Conservation (phyloP, 164 flowering plant genomes). For the Dillenia turbinata region DNA sequence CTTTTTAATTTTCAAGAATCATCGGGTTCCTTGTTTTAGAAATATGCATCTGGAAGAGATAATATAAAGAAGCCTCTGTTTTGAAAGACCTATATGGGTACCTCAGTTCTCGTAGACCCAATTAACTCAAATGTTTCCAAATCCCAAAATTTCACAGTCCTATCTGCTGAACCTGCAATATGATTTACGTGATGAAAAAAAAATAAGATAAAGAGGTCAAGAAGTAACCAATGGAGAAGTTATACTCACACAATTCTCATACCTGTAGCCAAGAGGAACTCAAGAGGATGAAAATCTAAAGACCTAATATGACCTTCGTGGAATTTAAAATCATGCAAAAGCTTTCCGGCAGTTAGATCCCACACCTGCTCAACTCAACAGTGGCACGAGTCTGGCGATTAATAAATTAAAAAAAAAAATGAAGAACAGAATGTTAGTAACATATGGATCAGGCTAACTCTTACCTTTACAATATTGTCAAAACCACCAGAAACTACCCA, state of each 20-base stretch:
- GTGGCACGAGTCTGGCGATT: neutral
- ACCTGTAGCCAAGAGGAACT: constrained; percentile 92
- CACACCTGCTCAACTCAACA: constrained; percentile 45
- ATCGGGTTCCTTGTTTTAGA: too few species aligned
- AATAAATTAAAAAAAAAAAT: neutral
- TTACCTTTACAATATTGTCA: constrained; percentile 82
- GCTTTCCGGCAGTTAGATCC: constrained; percentile 97
- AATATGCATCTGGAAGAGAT: too few species aligned
- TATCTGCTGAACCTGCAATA: constrained; percentile 66
- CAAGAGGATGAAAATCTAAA: constrained; percentile 82
- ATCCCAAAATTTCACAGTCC: constrained; percentile 79
- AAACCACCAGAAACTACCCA: constrained; percentile 95
- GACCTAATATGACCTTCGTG: constrained; percentile 77
- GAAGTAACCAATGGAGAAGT: neutral
- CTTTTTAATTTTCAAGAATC: too few species aligned
- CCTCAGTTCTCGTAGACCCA: constrained; percentile 74
- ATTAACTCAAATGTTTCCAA: constrained; percentile 76
- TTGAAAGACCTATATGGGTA: constrained; percentile 8
- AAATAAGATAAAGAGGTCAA: neutral
- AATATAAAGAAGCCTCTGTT: too few species aligned
- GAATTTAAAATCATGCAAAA: constrained; percentile 78
- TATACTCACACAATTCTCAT: constrained; percentile 17
- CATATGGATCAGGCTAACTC: neutral
- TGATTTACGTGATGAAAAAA: neutral
- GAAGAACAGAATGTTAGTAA: neutral